These are phyloP conservation scores for Aschersonia sp. DNA, from an alignment of 2,329 filamentous ascomycete genomes.

Conservation along the genomic window DNA sequence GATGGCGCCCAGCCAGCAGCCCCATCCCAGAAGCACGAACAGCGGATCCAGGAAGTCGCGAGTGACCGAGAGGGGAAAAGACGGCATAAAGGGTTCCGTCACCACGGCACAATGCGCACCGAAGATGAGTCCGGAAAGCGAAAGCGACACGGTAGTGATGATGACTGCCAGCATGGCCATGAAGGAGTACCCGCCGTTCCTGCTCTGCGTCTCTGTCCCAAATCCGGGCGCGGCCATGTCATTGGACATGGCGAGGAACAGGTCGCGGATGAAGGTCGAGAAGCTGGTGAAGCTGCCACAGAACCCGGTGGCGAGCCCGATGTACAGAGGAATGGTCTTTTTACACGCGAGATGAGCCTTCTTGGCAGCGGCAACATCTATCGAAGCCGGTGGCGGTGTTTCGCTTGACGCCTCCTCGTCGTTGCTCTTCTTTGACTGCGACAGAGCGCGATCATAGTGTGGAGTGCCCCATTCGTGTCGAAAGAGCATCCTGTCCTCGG, in stretches of 20 bases:
- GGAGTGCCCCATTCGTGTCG: conserved; percentile 46
- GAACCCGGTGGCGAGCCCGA: conserved; percentile 75
- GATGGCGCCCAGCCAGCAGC: conserved; percentile 66
- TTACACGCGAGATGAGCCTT: conserved; percentile 52
- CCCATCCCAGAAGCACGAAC: conserved; percentile 50
- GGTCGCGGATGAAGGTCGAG: conserved; percentile 70
- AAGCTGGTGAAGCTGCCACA: conserved; percentile 87
- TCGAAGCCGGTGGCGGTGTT: conserved; percentile 4
- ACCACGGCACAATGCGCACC: conserved; percentile 64
- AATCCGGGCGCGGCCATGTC: conserved; percentile 34
- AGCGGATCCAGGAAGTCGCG: conserved; percentile 50
- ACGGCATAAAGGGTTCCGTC: conserved; percentile 42
- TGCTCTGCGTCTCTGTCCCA: conserved; percentile 20
- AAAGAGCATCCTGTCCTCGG: conserved; percentile 67
- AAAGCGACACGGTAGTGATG: conserved; percentile 58
- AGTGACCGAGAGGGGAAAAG: conserved; percentile 39
- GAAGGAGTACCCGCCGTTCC: conserved; percentile 68
- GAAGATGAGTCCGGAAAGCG: conserved; percentile 51
- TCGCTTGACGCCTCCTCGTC: conserved; percentile 21
- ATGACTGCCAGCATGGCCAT: conserved; percentile 66
- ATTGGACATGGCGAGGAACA: conserved; percentile 68
- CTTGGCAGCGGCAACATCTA: conserved; percentile 29
- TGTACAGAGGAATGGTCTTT: conserved; percentile 78
- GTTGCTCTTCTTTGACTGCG: conserved; percentile 13
- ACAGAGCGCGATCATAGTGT: conserved; percentile 21